These are phyloP conservation scores for Trichoderma pleuroti DNA, from an alignment of 2,329 filamentous ascomycete species.

Conservation along the genomic window DNA sequence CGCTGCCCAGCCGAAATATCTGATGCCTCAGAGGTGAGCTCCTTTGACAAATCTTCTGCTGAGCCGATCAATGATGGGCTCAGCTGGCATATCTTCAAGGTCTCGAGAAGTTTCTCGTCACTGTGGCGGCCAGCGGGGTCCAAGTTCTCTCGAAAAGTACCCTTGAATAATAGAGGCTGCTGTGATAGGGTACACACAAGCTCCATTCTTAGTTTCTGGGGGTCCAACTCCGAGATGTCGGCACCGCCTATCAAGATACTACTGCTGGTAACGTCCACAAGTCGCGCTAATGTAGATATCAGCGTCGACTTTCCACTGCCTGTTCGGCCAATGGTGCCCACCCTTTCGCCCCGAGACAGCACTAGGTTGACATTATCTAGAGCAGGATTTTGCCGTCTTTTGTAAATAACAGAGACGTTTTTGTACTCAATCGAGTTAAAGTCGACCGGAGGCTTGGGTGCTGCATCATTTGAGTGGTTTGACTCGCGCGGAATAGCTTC, in stretches of 20 bases:
- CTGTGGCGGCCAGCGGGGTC: neutral
- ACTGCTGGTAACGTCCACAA: neutral
- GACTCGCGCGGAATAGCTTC: neutral
- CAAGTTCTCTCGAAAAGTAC: neutral
- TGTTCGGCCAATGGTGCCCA: neutral
- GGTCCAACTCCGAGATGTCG: neutral
- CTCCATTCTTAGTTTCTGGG: neutral
- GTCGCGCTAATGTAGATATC: neutral
- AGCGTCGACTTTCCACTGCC: neutral
- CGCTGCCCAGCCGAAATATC: neutral
- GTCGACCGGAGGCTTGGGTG: neutral
- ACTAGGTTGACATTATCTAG: neutral
- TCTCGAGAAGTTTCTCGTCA: neutral
- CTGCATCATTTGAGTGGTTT: neutral
- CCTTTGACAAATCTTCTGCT: neutral
- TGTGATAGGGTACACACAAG: neutral
- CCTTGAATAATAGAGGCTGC: neutral
- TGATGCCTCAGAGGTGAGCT: neutral
- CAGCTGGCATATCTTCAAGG: neutral
- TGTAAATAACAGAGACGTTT: neutral
- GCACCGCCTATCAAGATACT: neutral
- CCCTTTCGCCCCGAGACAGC: neutral
- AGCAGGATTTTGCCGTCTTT: neutral
- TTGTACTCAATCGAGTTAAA: neutral
- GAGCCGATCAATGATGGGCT: neutral